Base-by-base conservation (phyloP, 495 filamentous ascomycete species). In the Pyronema omphalodes region DNA sequence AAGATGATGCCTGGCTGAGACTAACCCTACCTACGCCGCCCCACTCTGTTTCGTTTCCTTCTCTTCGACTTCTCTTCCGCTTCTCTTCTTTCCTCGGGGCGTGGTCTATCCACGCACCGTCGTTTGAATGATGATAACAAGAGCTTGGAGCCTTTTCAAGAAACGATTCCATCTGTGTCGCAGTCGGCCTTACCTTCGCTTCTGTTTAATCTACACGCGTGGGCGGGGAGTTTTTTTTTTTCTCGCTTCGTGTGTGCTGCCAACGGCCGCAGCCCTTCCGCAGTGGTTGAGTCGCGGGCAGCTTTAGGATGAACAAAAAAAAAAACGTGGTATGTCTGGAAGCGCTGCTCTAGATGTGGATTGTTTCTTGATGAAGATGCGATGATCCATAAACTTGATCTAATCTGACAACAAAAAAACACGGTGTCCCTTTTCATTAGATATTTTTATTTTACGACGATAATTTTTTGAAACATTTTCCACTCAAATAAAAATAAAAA, bases 371-470 rank as follows among this genome's bases (percentile, higher is more conserved):
- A 29, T 29, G 23, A 5, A 29, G 23, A 29, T 29, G 23, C 23
- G 23, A 29, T 29, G 23, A 29, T 29, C 23, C 23, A 29, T 29
- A 29, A 29, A 65, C 62, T 65, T 65, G 62, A 65, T 65, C 62
- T 65, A 65, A 65, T 65, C 62, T 65, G 62, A 65, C 62, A 58
- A 57, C 50, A 59, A 29, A 57, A 53, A 59, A 29, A 29, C 23
- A 29, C 23, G 23, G 23, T 29, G 5, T 29, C 23, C 23, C 23
- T 29, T 29, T n/a, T n/a, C n/a, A n/a, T n/a, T n/a, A n/a, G n/a
- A n/a, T n/a, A n/a, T n/a, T n/a, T n/a, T n/a, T n/a, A n/a, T n/a
- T n/a, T n/a, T n/a, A n/a, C n/a, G n/a, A n/a, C n/a, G n/a, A n/a
- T n/a, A n/a, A n/a, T n/a, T n/a, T 29, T 2, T 29, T 29, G 23